Evolutionary conservation across 495 filamentous ascomycete species (phyloP), one percentile per base, ranked within the genome.

Genomic region (Podospora sp.): DNA sequence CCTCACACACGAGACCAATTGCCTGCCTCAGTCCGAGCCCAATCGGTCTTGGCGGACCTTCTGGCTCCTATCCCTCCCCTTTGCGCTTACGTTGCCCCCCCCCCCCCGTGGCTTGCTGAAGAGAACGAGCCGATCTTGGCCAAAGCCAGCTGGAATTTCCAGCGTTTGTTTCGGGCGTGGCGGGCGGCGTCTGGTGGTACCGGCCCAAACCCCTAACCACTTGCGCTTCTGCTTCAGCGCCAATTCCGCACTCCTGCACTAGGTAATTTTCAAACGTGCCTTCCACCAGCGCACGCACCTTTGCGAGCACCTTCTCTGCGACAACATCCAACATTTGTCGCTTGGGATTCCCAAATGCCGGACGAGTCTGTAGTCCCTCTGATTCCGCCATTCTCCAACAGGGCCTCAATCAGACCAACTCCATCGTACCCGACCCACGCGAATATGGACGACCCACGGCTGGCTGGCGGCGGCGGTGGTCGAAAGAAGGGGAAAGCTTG

Each of bases 341-440:
- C 51, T 56, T 46, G 26, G 33, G 51, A 52, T 53, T 69, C 68
- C 71, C 65, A 65, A 46, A 77, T 77, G 75, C 75, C 71, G 62
- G 75, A 77, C 75, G 75, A 77, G 35, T 71, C 73, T 12, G 63
- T 74, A 46, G 53, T 55, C 18, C 71, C 74, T 63, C 72, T 76
- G 36, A 75, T 77, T 25, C 52, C 68, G 18, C 61, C 61, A 29
- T 65, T 46, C 27, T 22, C 27, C 61, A 65, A 65, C 63, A 52
- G 67, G 22, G 62, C 65, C 35, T 68, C 74, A 24, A 40, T 72
- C 36, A 69, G 73, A 24, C 70, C 70, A 33, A 40, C 65, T 14
- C 62, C 69, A n/a, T 64, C 69, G 59, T 68, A 63, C 56, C 67
- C 66, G 22, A 51, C 55, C 24, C 69, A 59, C 36, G 21, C 60